Conservation (phyloP, 139 green algal species). For the Monoraphidium neglectum region DNA sequence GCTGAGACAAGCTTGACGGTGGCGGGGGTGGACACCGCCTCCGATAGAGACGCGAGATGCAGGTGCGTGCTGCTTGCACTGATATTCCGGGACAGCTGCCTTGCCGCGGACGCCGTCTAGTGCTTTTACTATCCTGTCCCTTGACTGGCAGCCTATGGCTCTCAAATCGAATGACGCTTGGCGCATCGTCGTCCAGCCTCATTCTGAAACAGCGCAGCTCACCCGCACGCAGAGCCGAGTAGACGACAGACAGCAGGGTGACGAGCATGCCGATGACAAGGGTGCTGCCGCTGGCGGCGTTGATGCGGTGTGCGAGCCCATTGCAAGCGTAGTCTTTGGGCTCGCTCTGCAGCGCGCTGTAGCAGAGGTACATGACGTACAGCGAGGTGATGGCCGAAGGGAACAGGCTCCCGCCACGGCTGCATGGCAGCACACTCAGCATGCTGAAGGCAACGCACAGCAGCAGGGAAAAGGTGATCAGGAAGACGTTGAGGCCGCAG, state of each 20-base stretch:
- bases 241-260: slow-evolving; percentile 90
- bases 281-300: slow-evolving; percentile 70
- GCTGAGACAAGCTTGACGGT: no score
- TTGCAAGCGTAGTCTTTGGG: slow-evolving; percentile 94
- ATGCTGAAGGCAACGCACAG: slow-evolving; percentile 65
- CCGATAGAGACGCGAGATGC: no score
- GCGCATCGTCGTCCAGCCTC: neutral
- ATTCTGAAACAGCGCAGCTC: neutral
- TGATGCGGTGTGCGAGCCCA: slow-evolving; percentile 74
- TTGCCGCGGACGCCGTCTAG: no score
- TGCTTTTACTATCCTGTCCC: no score
- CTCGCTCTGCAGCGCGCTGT: slow-evolving; percentile 82
- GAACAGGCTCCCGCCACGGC: slow-evolving; percentile 86
- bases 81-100: no score
- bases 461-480: slow-evolving; percentile 83
- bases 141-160: no score
- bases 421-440: slow-evolving; percentile 62
- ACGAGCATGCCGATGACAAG: slow-evolving; percentile 83
- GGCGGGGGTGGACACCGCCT: no score
- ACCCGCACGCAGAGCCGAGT: slow-evolving; percentile 88
- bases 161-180: no score
- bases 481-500: slow-evolving; percentile 89
- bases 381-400: slow-evolving; percentile 79
- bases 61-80: no score
- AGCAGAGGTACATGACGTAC: slow-evolving; percentile 94